Percentiles rank a stretch among this genome's conserved stretches.
These are phyloP conservation scores for Steccherinum ochraceum DNA, from an alignment of 768 basidiomycete species.

Conservation along the genomic window DNA sequence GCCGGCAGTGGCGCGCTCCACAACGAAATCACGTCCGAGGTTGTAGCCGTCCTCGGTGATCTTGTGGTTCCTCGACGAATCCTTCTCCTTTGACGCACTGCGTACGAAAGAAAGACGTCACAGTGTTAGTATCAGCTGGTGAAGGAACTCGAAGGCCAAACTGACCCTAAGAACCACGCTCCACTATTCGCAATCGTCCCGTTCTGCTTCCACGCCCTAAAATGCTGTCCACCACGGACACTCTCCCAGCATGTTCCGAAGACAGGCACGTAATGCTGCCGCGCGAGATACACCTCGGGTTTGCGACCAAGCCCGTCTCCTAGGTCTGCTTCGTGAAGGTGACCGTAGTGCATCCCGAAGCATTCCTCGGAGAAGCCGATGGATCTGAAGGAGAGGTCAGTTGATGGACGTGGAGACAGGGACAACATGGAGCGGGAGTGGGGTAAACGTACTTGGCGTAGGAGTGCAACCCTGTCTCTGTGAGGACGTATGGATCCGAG, in stretches of 20 bases:
- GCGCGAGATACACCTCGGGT: slow-evolving; percentile 61
- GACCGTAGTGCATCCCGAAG: slow-evolving; percentile 70
- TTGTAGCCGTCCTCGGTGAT: slow-evolving; percentile 81
- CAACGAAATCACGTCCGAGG: slow-evolving; percentile 72
- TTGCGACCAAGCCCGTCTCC: slow-evolving; percentile 77
- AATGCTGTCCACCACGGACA: slow-evolving; percentile 79
- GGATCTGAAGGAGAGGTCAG: slow-evolving; percentile 39
- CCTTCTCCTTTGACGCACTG: slow-evolving; percentile 73
- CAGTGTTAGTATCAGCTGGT: too few species aligned
- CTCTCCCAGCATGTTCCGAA: slow-evolving; percentile 91
- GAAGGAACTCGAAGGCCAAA: slow-evolving; percentile 11
- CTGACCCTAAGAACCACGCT: slow-evolving; percentile 83
- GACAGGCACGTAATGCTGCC: slow-evolving; percentile 72
- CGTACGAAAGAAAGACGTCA: neutral
- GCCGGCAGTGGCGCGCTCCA: slow-evolving; percentile 56
- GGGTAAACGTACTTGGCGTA: slow-evolving; percentile 54
- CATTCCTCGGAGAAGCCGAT: slow-evolving; percentile 83
- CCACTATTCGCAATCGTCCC: slow-evolving; percentile 64
- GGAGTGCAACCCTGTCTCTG: slow-evolving; percentile 59
- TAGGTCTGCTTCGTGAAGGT: slow-evolving; percentile 72
- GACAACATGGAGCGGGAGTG: neutral
- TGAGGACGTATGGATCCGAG: slow-evolving; percentile 77
- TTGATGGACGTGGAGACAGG: neutral
- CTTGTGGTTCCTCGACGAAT: slow-evolving; percentile 60
- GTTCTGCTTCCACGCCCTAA: slow-evolving; percentile 86